Base-by-base conservation (phyloP, 345 rosid species). In the Balakata baccata region DNA sequence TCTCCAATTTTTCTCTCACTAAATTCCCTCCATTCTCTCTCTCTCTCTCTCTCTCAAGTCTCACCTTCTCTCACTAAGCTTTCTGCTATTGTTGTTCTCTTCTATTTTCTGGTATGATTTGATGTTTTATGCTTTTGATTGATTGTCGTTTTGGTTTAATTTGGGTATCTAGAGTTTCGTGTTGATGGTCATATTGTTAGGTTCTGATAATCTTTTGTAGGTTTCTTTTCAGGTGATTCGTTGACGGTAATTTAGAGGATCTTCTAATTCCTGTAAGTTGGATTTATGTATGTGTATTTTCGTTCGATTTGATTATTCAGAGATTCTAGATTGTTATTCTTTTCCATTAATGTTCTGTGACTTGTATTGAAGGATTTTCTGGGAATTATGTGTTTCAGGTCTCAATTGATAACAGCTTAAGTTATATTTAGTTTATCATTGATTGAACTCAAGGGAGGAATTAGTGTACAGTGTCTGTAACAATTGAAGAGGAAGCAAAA, bases 1-100 rank as follows among this genome's bases (percentile, higher is more conserved):
- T 22, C 79, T 78, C 82, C 75, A 7, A 5, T 18, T 49, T 53
- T 17, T 72, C 77, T 67, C 74, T 39, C 60, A 7, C 68, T 63
- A 38, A 18, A 38, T 5, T 34, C 46, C 45, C 47, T n/a, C 29
- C 68, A 18, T 18, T 17, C 67, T 53, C 78, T 65, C 66, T 53
- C 79, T 53, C 43, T 25, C 25, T 11, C 9, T 23, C 61, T n/a
- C 52, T 50, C 11, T 52, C 34, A 29, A 29, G 34, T 29, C 34
- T 29, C 62, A 57, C 68, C 74, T 25, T 68, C 76, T 61, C 11
- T 3, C 13, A 12, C 25, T 52, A 3, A 52, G 59, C 45, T 41
- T 77, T 66, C 77, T 67, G 76, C 65, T 22, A 29, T 60, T 74
- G 43, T 29, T 77, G 54, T 75, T 34, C 20, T 43, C 1, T 7